phyloP scores from a whole-genome alignment of 257 asterid genomes.

The Solanum verrucosum region DNA sequence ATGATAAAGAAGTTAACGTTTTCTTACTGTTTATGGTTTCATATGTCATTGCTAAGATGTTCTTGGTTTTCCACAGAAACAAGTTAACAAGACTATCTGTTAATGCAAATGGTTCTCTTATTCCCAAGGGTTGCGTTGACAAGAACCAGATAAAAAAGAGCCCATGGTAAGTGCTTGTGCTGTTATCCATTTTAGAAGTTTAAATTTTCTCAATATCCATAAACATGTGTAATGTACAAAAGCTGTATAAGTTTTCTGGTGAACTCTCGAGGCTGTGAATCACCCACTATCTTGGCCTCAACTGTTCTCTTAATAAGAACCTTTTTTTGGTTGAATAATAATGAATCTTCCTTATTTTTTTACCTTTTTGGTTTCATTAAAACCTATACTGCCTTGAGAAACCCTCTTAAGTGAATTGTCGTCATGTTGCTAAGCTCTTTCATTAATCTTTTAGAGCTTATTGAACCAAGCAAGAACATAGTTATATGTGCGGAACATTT shows the following conservation, averaged over 20 bases:
- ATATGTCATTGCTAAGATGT: background rate
- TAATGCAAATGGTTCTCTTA: conserved; percentile 74
- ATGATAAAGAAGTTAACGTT: background rate
- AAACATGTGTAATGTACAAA: background rate
- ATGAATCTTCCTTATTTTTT: background rate
- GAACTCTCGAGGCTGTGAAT: background rate
- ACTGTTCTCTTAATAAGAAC: background rate
- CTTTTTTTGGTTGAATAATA: background rate
- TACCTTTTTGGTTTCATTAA: background rate
- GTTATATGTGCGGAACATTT: background rate
- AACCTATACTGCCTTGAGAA: background rate
- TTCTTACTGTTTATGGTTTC: background rate
- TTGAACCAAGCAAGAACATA: background rate
- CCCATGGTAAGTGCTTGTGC: conserved; percentile 46
- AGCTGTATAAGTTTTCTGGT: background rate
- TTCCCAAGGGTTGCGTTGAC: conserved; percentile 66
- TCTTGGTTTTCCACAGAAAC: conserved; percentile 39
- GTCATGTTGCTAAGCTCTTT: background rate
- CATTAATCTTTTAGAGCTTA: background rate
- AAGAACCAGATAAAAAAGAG: conserved; percentile 68
- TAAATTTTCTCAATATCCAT: background rate
- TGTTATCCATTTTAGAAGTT: background rate
- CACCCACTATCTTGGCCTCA: background rate
- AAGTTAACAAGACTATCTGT: conserved; percentile 74
- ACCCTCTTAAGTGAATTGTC: background rate